Conservation (phyloP, 75 land plant species). For the Cupressus sempervirens region DNA sequence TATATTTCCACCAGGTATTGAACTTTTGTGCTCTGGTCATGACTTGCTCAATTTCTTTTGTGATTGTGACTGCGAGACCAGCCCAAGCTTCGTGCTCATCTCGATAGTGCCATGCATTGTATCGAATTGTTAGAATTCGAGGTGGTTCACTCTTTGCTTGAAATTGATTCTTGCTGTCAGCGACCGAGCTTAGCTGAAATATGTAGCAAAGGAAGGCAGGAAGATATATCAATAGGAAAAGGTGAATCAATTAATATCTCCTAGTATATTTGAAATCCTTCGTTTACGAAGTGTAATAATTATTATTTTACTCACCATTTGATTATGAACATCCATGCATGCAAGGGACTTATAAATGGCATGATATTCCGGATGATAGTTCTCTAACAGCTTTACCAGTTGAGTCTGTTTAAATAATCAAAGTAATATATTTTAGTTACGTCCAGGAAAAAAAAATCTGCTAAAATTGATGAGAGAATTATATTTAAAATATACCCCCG, state of each 20-base stretch:
- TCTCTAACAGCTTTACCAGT: neutral
- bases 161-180: neutral
- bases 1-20: neutral
- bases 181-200: too few relatives aligned
- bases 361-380: neutral
- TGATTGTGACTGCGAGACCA: neutral
- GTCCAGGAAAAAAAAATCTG: neutral
- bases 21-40: neutral
- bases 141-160: neutral
- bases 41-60: neutral
- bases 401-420: neutral
- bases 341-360: too few relatives aligned
- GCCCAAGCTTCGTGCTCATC: neutral
- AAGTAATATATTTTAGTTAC: neutral
- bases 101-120: too few relatives aligned
- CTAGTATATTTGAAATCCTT: too few relatives aligned
- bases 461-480: neutral
- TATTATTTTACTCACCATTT: too few relatives aligned
- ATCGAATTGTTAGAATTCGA: too few relatives aligned
- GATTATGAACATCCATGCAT: too few relatives aligned
- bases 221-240: neutral
- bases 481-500: neutral
- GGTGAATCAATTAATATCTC: too few relatives aligned
- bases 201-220: too few relatives aligned
- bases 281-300: neutral